Base-by-base conservation (phyloP, 2,329 filamentous ascomycete species). In the Gyromitra esculenta region DNA sequence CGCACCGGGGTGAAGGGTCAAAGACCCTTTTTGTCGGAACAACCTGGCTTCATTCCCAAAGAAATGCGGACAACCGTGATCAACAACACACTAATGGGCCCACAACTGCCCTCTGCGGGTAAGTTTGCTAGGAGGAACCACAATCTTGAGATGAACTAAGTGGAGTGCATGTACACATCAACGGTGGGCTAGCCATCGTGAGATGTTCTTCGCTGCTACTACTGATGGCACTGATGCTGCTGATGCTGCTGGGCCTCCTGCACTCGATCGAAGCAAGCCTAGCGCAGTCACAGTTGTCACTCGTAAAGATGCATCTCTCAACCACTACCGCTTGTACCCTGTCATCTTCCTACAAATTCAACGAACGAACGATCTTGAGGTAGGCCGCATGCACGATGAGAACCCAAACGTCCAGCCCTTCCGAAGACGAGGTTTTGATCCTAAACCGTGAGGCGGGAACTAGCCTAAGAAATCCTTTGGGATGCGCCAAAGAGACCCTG, bases 141-240 rank as follows among this genome's bases (percentile, higher is more conserved):
- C 59, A 71, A 75, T 59, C 59, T 73, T 73, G 70, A 75, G 72
- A 75, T 75, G 72, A 75, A 75, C 72, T 50, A 71, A 75, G 65
- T 68, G 65, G 72, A 75, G 66, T 75, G 72, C 72, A 75, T 75
- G 72, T 70, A 75, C 66, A 75, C 59, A 75, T 64, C 59, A 75
- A 75, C 72, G 72, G 72, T 71, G 66, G 52, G 43, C 72, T 75
- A 74, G 59, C 57, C 72, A 75, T 75, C 72, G 66, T 75, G 72
- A 74, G 72, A 74, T 74, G 72, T 69, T 65, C 65, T 70, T 74
- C 63, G 63, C 71, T 68, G 54, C 60, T 67, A 59, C 57, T 60
- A 43, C 37, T 70, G 72, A 70, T 70, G 57, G 54, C 54, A 52
- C 37, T 60, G 48, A 37, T 73, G 71, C 43, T 67, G 64, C 57